Percentiles rank a stretch among this genome's conserved stretches.
Conservation (phyloP, 108 stramenopile genomes). For the Conticribra weissflogii region DNA sequence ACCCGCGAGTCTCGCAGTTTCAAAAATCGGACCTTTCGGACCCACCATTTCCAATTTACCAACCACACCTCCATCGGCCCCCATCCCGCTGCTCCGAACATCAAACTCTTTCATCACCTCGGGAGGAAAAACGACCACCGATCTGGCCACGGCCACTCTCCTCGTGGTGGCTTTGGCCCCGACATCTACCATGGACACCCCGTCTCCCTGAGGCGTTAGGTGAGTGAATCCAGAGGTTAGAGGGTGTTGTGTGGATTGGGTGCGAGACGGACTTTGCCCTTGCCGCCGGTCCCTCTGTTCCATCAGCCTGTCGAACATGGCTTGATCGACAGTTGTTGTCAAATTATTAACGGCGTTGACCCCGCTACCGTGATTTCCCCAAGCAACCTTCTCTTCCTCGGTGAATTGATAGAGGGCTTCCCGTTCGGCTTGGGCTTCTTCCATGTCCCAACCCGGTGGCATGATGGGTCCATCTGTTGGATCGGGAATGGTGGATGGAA, state of each 20-base stretch:
- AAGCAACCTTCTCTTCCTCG: constrained; percentile 64
- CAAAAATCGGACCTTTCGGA: constrained; percentile 87
- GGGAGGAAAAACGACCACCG: constrained; percentile 67
- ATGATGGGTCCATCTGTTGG: not conserved
- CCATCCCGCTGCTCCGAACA: not conserved
- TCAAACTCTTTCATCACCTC: constrained; percentile 64
- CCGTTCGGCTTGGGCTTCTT: constrained; percentile 61
- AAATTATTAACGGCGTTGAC: too few species aligned
- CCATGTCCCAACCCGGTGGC: constrained; percentile 35
- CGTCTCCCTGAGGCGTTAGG: constrained; percentile 49
- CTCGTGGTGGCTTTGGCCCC: constrained; percentile 64
- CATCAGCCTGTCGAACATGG: constrained; percentile 20
- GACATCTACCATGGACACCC: constrained; percentile 82
- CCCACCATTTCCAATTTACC: constrained; percentile 64
- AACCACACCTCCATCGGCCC: too few species aligned
- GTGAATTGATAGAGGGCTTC: constrained; percentile 73
- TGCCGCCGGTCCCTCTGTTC: constrained; percentile 21
- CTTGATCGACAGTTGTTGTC: constrained; percentile 23
- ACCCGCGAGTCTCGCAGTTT: constrained; percentile 82
- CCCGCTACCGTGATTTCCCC: constrained; percentile 47
- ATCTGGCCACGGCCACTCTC: constrained; percentile 69
- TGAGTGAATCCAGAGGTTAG: constrained; percentile 58
- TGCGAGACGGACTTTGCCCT: not conserved
- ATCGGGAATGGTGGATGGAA: too few species aligned
- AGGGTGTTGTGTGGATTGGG: not conserved